phyloP scores from a whole-genome alignment of 1,284 basidiomycete genomes.

The Microbotryum intermedium region DNA sequence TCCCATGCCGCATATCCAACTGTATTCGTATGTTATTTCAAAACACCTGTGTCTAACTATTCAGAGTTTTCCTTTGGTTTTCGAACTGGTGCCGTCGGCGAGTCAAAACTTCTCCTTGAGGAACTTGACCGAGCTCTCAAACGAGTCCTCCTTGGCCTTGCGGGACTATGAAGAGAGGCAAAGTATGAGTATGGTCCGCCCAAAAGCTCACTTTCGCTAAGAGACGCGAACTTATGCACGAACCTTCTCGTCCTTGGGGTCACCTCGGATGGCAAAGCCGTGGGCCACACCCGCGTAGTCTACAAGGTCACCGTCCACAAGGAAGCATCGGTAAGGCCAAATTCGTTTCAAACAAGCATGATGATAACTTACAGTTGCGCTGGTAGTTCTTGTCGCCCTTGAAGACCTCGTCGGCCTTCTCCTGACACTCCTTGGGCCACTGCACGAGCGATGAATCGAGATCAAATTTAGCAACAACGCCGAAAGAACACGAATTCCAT shows the following conservation, averaged over 20 bases:
- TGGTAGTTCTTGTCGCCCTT: conserved; percentile 51
- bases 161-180: neutral
- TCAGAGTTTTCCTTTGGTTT: no score
- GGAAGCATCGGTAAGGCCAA: neutral
- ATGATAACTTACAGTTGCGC: conserved; percentile 43
- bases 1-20: no score
- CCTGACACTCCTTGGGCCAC: conserved; percentile 14
- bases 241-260: conserved; percentile 42
- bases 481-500: neutral
- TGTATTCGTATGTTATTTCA: no score
- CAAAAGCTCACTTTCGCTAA: no score
- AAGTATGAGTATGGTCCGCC: neutral
- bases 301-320: no score
- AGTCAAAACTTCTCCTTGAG: conserved; percentile 20
- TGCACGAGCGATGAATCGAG: no score
- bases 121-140: conserved; percentile 49
- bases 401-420: conserved; percentile 45
- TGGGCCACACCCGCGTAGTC: conserved; percentile 47
- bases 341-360: neutral
- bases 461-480: neutral
- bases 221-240: neutral
- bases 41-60: no score
- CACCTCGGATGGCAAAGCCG: conserved; percentile 52
- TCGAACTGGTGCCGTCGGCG: no score
- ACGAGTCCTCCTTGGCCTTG: conserved; percentile 51